phyloP scores from a whole-genome alignment of 192 early-diverging fungal genomes.

The Backusella australiensis region DNA sequence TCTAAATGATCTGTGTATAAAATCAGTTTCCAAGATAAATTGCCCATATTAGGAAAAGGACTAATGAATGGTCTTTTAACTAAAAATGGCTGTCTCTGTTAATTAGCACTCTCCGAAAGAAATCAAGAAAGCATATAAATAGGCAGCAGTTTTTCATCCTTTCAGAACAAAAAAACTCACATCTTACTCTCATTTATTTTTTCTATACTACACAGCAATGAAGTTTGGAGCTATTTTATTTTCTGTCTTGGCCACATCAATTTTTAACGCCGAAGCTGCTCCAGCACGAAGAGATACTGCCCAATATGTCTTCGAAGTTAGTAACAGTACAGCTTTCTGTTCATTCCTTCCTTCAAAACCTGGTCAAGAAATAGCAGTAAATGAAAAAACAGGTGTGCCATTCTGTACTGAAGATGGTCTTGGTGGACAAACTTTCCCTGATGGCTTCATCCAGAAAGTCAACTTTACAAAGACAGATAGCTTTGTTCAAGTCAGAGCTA shows the following conservation, averaged over 20 bases:
- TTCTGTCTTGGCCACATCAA: not conserved
- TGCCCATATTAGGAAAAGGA: not conserved
- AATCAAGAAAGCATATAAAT: not conserved
- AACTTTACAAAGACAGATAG: conserved; percentile 26
- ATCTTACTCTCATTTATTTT: not conserved
- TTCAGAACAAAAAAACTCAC: not conserved
- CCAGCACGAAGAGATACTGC: not conserved
- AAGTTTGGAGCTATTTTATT: not conserved
- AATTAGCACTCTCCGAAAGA: not conserved
- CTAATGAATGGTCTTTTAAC: not conserved
- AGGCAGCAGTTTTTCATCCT: not conserved
- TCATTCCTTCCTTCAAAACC: conserved; percentile 37
- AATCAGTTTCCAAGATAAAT: not conserved
- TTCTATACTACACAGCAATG: not conserved
- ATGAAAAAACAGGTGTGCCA: conserved; percentile 38
- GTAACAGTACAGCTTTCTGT: conserved; percentile 19
- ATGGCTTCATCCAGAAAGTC: conserved; percentile 44
- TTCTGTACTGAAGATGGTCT: conserved; percentile 40
- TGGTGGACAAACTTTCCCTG: conserved; percentile 38
- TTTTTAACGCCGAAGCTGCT: not conserved
- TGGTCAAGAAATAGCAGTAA: conserved; percentile 35
- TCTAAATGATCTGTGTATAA: not conserved
- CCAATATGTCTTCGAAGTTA: not conserved
- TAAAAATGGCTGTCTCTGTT: not conserved
- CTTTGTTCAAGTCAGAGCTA: conserved; percentile 50